Percentiles rank a stretch among this genome's conserved stretches.
Evolutionary conservation across 2,329 filamentous ascomycete species (phyloP).

Genomic region (Penicillium sp.): DNA sequence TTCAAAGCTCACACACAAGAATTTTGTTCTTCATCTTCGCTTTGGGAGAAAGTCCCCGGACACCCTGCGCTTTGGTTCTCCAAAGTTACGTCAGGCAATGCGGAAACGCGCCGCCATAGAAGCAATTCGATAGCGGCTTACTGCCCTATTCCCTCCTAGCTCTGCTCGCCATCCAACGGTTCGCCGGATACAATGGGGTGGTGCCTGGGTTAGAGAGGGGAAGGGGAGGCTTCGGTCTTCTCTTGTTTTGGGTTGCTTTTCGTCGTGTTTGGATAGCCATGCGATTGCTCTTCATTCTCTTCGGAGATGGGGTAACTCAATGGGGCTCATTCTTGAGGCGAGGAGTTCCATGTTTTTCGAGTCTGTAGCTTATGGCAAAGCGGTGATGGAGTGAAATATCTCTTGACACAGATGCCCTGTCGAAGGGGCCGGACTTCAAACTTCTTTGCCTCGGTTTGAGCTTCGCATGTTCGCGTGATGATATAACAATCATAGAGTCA

Average conservation of each 20-base stretch:
- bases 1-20: conserved; percentile 96
- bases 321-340: conserved; percentile 99
- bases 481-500: conserved; percentile 95
- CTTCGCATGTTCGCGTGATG: conserved; percentile 71
- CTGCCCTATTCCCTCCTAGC: conserved; percentile 52
- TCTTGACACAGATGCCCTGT: conserved; percentile 59
- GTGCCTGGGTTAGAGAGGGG: conserved; percentile 37
- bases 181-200: conserved; percentile 38
- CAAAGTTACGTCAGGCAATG: conserved; percentile 54
- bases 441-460: conserved; percentile 13
- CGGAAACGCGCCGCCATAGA: conserved; percentile 99
- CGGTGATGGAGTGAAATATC: conserved; percentile 34
- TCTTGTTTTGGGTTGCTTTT: conserved; percentile 62
- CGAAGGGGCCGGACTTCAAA: conserved; percentile 64
- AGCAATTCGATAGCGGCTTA: conserved; percentile 84
- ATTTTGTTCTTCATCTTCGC: conserved; percentile 52
- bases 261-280: conserved; percentile 96
- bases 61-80: conserved; percentile 55
- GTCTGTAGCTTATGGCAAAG: conserved; percentile 59
- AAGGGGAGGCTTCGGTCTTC: conserved; percentile 19
- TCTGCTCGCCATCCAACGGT: conserved; percentile 54
- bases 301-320: conserved; percentile 78
- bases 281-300: conserved; percentile 73
- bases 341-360: conserved; percentile 66
- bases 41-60: conserved; percentile 99